Percentiles rank a stretch among this genome's conserved stretches.
Conservation (phyloP, 805 yeast genomes). For the Metschnikowia henanensis region DNA sequence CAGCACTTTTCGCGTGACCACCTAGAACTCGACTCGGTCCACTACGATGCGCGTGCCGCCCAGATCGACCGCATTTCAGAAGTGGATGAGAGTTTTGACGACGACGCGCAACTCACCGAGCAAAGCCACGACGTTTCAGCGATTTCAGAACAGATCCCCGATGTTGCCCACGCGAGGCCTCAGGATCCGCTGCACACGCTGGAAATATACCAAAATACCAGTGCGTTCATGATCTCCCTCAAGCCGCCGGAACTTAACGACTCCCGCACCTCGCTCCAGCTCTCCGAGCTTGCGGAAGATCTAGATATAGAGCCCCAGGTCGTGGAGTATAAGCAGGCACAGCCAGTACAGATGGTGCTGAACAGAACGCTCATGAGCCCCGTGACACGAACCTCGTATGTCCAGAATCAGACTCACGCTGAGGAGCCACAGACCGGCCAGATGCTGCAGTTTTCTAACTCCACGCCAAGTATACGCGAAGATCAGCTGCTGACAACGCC, state of each 20-base stretch:
- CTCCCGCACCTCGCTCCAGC: conserved; percentile 14
- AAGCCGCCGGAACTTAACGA: conserved; percentile 10
- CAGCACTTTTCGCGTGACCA: conserved; percentile 5
- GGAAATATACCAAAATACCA: conserved; percentile 14
- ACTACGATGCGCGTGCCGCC: conserved; percentile 4
- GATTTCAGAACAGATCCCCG: background rate
- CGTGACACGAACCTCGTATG: conserved; percentile 1
- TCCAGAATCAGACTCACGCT: background rate
- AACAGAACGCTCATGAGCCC: conserved; percentile 4
- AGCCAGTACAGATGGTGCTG: conserved; percentile 9
- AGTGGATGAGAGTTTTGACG: conserved; percentile 9
- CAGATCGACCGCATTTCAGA: conserved; percentile 10
- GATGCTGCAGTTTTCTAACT: conserved; percentile 12
- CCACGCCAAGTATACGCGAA: conserved; percentile 17
- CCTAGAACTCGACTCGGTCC: conserved; percentile 4
- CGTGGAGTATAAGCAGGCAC: conserved; percentile 11
- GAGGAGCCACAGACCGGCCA: background rate
- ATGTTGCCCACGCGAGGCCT: background rate
- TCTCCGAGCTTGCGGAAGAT: conserved; percentile 17
- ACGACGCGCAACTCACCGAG: background rate
- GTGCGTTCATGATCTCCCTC: conserved; percentile 19
- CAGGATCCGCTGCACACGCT: background rate
- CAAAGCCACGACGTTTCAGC: background rate
- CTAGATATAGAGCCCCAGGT: conserved; percentile 18
- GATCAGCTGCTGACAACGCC: conserved; percentile 13